Conservation (phyloP, 192 early-diverging fungal species). For the Coemansia sp. region DNA sequence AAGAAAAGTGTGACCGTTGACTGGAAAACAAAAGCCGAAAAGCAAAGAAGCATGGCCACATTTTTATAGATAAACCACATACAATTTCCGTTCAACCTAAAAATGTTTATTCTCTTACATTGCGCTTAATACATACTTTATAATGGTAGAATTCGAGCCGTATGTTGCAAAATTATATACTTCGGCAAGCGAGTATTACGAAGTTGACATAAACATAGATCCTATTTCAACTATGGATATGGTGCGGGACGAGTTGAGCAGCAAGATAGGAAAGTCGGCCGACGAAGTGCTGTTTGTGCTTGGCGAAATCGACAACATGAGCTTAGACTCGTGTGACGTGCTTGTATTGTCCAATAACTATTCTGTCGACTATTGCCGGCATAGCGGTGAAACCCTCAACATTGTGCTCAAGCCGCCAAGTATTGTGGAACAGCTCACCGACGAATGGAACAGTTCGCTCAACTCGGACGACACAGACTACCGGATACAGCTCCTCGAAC, state of each 20-base stretch:
- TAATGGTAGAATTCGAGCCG: too few relatives aligned
- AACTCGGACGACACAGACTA: too few relatives aligned
- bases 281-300: background rate
- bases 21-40: background rate
- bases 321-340: background rate
- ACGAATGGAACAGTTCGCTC: background rate
- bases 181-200: too few relatives aligned
- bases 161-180: too few relatives aligned
- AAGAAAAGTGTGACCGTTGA: background rate
- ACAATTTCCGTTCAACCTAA: background rate
- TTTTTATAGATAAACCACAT: background rate
- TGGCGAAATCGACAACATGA: background rate
- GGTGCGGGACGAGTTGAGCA: background rate
- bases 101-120: too few relatives aligned
- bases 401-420: background rate
- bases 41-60: background rate
- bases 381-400: background rate
- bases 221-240: background rate
- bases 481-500: too few relatives aligned
- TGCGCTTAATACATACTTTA: too few relatives aligned
- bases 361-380: background rate
- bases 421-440: background rate
- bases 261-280: background rate
- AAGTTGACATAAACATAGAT: background rate
- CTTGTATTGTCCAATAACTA: background rate